Evolutionary conservation across 352 stramenopile species (phyloP).

Genomic region (Poterioochromonas sp.): DNA sequence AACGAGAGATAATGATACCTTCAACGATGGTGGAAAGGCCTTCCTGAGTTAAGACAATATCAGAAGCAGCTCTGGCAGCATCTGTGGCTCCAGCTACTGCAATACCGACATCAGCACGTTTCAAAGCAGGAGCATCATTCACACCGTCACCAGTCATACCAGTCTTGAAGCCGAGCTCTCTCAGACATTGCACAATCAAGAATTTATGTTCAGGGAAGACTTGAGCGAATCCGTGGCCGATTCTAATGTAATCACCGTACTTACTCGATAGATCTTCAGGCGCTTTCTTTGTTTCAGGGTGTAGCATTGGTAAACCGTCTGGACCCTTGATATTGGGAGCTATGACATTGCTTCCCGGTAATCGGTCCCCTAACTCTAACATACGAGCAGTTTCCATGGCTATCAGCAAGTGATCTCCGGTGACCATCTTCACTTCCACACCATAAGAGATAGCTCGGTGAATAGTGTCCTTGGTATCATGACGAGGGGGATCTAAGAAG

Average conservation of each 20-base stretch:
- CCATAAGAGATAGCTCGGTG: slow-evolving; percentile 63
- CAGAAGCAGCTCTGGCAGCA: slow-evolving; percentile 74
- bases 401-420: slow-evolving; percentile 79
- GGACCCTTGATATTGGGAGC: slow-evolving; percentile 53
- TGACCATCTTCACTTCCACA: slow-evolving; percentile 84
- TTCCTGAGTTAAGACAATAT: slow-evolving; percentile 85
- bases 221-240: slow-evolving; percentile 61
- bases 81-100: slow-evolving; percentile 73
- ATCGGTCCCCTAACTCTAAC: slow-evolving; percentile 43
- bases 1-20: slow-evolving; percentile 71
- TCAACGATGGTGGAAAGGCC: slow-evolving; percentile 83
- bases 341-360: slow-evolving; percentile 42
- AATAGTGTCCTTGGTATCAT: slow-evolving; percentile 69
- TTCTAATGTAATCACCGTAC: slow-evolving; percentile 7
- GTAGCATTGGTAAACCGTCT: slow-evolving; percentile 47
- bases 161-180: slow-evolving; percentile 45
- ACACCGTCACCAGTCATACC: slow-evolving; percentile 91
- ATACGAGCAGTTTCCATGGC: slow-evolving; percentile 68
- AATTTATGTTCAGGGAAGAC: slow-evolving; percentile 54
- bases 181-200: slow-evolving; percentile 49
- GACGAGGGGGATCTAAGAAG: slow-evolving; percentile 72
- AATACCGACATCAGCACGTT: slow-evolving; percentile 83
- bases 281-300: slow-evolving; percentile 17
- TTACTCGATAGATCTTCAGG: slow-evolving; percentile 40
- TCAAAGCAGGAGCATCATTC: slow-evolving; percentile 92